Conservation (phyloP, 345 rosid genomes). For the Ricinus communis region DNA sequence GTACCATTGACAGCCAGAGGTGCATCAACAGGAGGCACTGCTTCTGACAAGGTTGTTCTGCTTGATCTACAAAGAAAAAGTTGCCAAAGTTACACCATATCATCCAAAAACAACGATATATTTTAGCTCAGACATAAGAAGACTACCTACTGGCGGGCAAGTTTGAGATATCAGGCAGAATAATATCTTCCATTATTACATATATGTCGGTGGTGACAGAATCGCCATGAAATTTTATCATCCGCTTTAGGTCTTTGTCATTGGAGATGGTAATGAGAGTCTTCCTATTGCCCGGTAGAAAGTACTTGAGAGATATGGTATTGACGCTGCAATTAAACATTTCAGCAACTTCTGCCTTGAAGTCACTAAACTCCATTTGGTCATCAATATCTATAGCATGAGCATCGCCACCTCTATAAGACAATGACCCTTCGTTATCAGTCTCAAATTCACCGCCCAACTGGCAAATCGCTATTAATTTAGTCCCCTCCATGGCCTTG, state of each 20-base stretch:
- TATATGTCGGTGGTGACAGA: slow-evolving; percentile 57
- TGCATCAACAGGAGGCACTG: slow-evolving; percentile 43
- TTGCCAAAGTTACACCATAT: slow-evolving; percentile 23
- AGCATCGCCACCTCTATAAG: slow-evolving; percentile 65
- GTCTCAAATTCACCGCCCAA: slow-evolving; percentile 58
- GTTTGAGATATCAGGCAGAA: slow-evolving; percentile 61
- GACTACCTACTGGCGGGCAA: slow-evolving; percentile 85
- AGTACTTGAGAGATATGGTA: slow-evolving; percentile 66
- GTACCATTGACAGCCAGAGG: slow-evolving; percentile 47
- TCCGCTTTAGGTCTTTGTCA: slow-evolving; percentile 61
- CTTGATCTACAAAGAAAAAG: slow-evolving; percentile 58
- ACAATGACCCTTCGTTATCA: slow-evolving; percentile 45
- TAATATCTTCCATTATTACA: slow-evolving; percentile 55
- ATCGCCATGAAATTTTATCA: slow-evolving; percentile 66
- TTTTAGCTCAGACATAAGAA: slow-evolving; percentile 21
- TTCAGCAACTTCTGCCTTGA: slow-evolving; percentile 64
- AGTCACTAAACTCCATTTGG: slow-evolving; percentile 45
- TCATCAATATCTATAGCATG: slow-evolving; percentile 68
- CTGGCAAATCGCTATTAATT: slow-evolving; percentile 73
- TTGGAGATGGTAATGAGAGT: slow-evolving; percentile 75
- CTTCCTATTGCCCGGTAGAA: slow-evolving; percentile 81
- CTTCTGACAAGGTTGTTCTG: slow-evolving; percentile 85
- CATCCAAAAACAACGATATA: neutral
- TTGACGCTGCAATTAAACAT: slow-evolving; percentile 48
- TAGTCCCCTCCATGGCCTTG: slow-evolving; percentile 62